Evolutionary conservation across 371 early-diverging fungal species (phyloP), one percentile per base, ranked within the genome.

Genomic region (Batkoa obscura): DNA sequence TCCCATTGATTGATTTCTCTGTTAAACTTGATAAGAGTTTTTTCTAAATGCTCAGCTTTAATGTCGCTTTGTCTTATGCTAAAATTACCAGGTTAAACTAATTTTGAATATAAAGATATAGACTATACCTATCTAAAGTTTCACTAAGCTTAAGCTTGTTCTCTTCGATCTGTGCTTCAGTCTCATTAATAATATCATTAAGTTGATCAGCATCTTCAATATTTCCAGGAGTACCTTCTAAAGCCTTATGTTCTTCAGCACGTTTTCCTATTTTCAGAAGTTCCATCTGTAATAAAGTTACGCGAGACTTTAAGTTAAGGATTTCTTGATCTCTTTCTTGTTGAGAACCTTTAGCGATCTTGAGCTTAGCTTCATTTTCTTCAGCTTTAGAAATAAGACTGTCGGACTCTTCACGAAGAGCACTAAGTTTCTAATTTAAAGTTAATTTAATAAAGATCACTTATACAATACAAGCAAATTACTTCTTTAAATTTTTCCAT

Each of bases 401-500:
- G 23, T 53, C 53, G 12, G 53, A 35, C 23, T 53, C 53, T 41
- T 53, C 53, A 39, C 53, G 53, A 31, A 53, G 53, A 35, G 35
- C 39, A 38, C 32, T n/a, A 32, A 53, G 34, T 53, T 53, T 53
- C 53, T 53, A 53, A 23, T 30, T 30, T 50, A 15, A 30, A 17
- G 15, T 35, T 37, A 53, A 23, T 53, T 12, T 13, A 38, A 23
- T 23, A 23, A 23, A 23, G 23, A 23, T 23, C 23, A 23, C 23
- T 23, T 37, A 33, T 33, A 53, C 17, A 32, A 23, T 53, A 53
- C 12, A n/a, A 13, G 10, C 9, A 36, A 9, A 23, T 9, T 53
- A 53, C 53, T 39, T 53, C 53, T 23, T 53, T 53, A 38, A 53
- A 53, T 38, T 53, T 53, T 30, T 53, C 53, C 53, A 53, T 53